phyloP scores from a whole-genome alignment of 2,329 filamentous ascomycete species.

The Fusarium sp. region DNA sequence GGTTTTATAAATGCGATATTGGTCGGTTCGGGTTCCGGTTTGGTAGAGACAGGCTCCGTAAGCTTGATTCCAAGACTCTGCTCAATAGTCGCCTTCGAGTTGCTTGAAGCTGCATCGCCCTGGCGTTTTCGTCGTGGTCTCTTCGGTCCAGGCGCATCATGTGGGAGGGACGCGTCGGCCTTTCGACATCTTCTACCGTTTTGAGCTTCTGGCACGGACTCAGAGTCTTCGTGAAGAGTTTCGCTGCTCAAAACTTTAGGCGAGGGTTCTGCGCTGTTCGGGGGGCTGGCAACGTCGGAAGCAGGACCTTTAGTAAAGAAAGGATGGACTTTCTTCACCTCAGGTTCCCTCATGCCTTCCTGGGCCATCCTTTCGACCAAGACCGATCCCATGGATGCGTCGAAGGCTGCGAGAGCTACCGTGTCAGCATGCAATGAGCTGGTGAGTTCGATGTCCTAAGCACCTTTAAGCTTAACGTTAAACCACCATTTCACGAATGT shows the following conservation, averaged over 20 bases:
- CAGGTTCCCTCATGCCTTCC: slow-evolving; percentile 48
- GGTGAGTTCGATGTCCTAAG: neutral
- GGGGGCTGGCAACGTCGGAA: slow-evolving; percentile 5
- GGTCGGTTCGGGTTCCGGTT: slow-evolving; percentile 22
- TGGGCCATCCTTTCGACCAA: slow-evolving; percentile 57
- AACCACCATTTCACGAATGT: slow-evolving; percentile 31
- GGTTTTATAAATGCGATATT: slow-evolving; percentile 20
- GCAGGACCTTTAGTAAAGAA: slow-evolving; percentile 57
- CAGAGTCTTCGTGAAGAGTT: neutral
- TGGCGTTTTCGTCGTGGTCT: slow-evolving; percentile 42
- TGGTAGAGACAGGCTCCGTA: neutral
- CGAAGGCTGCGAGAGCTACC: slow-evolving; percentile 5
- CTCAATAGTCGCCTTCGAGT: slow-evolving; percentile 13
- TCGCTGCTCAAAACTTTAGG: neutral
- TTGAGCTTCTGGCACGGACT: slow-evolving; percentile 39
- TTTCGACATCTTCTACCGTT: slow-evolving; percentile 55
- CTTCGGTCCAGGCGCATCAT: slow-evolving; percentile 40
- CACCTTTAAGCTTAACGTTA: slow-evolving; percentile 23
- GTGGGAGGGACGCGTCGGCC: slow-evolving; percentile 44
- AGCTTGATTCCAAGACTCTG: slow-evolving; percentile 17
- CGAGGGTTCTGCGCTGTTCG: neutral
- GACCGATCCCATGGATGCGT: slow-evolving; percentile 54
- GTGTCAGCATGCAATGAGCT: neutral
- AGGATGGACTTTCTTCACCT: slow-evolving; percentile 62
- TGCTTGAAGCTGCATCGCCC: slow-evolving; percentile 16